Evolutionary conservation across 768 basidiomycete species (phyloP), one percentile per base, ranked within the genome.

Genomic region (Podaxis rugospora): DNA sequence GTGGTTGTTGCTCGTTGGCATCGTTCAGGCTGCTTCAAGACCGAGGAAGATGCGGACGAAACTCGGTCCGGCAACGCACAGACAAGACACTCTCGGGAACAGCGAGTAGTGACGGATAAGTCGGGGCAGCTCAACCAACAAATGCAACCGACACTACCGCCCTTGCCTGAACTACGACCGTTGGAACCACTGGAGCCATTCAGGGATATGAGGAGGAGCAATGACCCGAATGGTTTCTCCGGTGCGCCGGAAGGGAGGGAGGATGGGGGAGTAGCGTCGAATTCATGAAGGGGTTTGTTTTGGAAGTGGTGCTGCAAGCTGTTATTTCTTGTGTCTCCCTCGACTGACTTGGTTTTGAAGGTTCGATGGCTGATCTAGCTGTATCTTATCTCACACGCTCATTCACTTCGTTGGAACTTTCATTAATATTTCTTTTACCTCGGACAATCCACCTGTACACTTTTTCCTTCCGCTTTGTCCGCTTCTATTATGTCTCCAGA

Each of bases 151-250:
- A 59, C 58, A 21, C 18, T 59, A 25, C 58, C 58, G 23, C 51
- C 58, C 25, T 21, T 59, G 18, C 58, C 58, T 25, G 58, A 52
- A 49, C 51, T 59, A 53, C 50, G 51, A 32, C 58, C 58, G 25
- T 23, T 59, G 51, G 58, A 59, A 6, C 58, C 58, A 21, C 35
- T 59, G 27, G 58, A 59, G 42, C 58, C 58, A 4, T 59, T 59
- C 21, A 44, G 28, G 39, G 51, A 52, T 40, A 28, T 59, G 37
- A 51, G 50, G 23, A 37, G 35, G 36, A 59, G 39, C 39, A 44
- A 32, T 14, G 58, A 52, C 11, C 18, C 50, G 6, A 32, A 18
- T 35, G 40, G 50, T 35, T 14, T 40, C 9, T 6, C 37, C n/a
- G n/a, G 14, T 11, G 5, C 32, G 10, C 25, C 39, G 25, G 25